phyloP scores from a whole-genome alignment of 2,329 filamentous ascomycete genomes.

The Exophiala spinifera region DNA sequence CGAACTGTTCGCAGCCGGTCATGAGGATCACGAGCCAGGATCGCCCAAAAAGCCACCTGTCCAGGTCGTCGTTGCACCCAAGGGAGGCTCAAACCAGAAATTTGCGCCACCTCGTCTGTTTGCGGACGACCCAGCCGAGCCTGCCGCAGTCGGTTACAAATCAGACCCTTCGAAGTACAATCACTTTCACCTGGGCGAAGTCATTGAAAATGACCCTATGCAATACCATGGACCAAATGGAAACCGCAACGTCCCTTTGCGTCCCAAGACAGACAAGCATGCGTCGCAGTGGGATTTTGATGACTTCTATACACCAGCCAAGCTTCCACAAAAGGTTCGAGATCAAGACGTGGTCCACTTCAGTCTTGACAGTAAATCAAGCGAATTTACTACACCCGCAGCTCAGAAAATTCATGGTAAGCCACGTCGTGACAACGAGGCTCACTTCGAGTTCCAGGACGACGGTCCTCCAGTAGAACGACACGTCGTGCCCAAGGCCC shows the following conservation, averaged over 20 bases:
- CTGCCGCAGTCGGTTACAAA: constrained; percentile 49
- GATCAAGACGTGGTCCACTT: constrained; percentile 71
- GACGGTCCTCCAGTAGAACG: constrained; percentile 43
- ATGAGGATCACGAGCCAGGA: constrained; percentile 37
- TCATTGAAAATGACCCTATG: constrained; percentile 29
- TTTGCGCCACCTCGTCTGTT: constrained; percentile 56
- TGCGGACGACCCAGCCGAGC: constrained; percentile 50
- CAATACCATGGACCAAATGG: constrained; percentile 27
- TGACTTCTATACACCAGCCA: constrained; percentile 81
- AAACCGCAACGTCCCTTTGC: constrained; percentile 28
- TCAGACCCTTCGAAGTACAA: constrained; percentile 76
- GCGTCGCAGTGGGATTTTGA: constrained; percentile 80
- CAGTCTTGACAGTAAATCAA: constrained; percentile 70
- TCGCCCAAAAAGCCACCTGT: constrained; percentile 26
- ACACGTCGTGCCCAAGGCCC: constrained; percentile 49
- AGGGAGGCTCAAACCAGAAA: constrained; percentile 48
- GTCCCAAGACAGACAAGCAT: constrained; percentile 41
- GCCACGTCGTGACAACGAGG: constrained; percentile 72
- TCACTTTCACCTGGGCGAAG: constrained; percentile 75
- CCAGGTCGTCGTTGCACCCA: constrained; percentile 39
- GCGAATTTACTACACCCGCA: constrained; percentile 33
- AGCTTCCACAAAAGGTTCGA: constrained; percentile 62
- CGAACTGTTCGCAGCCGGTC: constrained; percentile 64
- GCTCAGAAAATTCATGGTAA: constrained; percentile 39
- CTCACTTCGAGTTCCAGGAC: constrained; percentile 82